These are phyloP conservation scores for Prunus salicina DNA, from an alignment of 306 rosid genomes.

Conservation along the genomic window DNA sequence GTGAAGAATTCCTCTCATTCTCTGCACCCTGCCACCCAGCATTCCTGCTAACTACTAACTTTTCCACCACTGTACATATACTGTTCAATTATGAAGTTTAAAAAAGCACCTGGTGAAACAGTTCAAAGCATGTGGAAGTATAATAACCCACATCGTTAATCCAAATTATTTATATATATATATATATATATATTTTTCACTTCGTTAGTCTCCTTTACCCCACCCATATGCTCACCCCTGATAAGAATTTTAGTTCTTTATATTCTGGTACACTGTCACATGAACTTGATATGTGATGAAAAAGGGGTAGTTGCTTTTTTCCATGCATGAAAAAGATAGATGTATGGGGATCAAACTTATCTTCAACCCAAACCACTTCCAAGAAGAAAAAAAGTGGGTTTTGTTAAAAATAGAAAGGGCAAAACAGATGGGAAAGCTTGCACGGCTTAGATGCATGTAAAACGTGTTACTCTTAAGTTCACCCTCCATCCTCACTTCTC, in stretches of 20 bases:
- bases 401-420: conserved; percentile 20
- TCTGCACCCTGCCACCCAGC: conserved; percentile 14
- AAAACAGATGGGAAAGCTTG: conserved; percentile 5
- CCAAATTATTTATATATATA: conserved; percentile 4
- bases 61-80: conserved; percentile 1
- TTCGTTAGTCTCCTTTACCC: background rate
- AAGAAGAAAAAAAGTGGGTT: conserved; percentile 22
- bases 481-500: conserved; percentile 6
- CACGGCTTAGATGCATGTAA: conserved; percentile 27
- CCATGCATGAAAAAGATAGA: conserved; percentile 35
- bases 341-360: conserved; percentile 36
- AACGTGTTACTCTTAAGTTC: background rate
- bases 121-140: conserved; percentile 14
- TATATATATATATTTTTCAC: background rate
- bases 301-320: conserved; percentile 31
- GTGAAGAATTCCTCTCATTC: background rate
- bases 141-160: conserved; percentile 21
- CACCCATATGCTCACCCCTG: conserved; percentile 17
- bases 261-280: conserved; percentile 26
- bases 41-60: conserved; percentile 16
- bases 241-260: conserved; percentile 12
- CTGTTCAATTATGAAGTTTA: background rate
- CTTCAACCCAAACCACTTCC: conserved; percentile 37
- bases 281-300: conserved; percentile 23
- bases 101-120: conserved; percentile 13